Evolutionary conservation across 805 yeast genomes (phyloP).

Genomic region (Candida succiphila): DNA sequence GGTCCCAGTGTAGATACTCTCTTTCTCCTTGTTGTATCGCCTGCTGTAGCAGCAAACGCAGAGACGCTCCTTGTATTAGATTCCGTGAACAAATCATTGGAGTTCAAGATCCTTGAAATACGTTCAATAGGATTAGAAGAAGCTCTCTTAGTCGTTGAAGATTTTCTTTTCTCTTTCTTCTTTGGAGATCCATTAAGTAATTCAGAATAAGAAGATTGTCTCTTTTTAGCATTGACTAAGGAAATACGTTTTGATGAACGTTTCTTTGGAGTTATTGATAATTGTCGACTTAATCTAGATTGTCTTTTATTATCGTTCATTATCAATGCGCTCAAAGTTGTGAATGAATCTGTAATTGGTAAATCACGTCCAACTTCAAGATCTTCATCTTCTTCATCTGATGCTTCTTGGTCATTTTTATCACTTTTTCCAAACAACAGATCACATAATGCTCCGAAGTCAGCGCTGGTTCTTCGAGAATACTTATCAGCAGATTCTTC

Average conservation of each 20-base stretch:
- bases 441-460: conserved; percentile 71
- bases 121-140: conserved; percentile 22
- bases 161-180: conserved; percentile 1
- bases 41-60: conserved; percentile 20
- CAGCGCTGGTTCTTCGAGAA: conserved; percentile 67
- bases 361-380: conserved; percentile 5
- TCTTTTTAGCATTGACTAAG: conserved; percentile 9
- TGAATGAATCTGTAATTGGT: conserved; percentile 34
- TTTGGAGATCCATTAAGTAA: conserved; percentile 1
- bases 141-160: conserved; percentile 15
- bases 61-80: conserved; percentile 38
- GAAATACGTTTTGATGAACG: conserved; percentile 9
- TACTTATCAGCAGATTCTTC: conserved; percentile 66
- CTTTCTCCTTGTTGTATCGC: conserved; percentile 22
- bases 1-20: conserved; percentile 18
- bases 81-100: conserved; percentile 29
- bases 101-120: conserved; percentile 29
- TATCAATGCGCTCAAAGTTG: conserved; percentile 37
- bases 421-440: conserved; percentile 66
- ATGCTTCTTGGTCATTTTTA: conserved; percentile 3
- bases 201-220: conserved; percentile 12
- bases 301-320: conserved; percentile 5
- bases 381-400: conserved; percentile 29
- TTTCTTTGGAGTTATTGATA: neutral
- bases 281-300: conserved; percentile 1